Conservation (phyloP, 2,329 filamentous ascomycete species). For the Arthroderma uncinatum region DNA sequence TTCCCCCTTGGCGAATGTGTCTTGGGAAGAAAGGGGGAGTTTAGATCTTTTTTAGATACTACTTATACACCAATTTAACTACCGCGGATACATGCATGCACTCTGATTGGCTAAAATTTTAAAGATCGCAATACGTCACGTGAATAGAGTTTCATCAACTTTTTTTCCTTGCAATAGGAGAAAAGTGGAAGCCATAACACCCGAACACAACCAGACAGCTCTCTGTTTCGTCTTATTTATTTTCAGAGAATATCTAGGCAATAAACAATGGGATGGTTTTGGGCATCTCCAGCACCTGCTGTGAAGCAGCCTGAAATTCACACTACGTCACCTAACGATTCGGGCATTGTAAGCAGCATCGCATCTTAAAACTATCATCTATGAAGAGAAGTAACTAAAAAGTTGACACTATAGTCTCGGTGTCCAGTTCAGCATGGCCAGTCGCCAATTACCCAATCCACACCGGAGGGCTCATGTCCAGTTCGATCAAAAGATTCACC, state of each 20-base stretch:
- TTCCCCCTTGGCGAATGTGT: neutral
- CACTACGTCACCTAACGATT: neutral
- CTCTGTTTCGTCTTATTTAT: too few species aligned
- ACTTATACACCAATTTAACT: too few species aligned
- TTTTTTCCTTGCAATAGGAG: neutral
- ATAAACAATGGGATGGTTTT: conserved; percentile 58
- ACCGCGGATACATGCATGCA: neutral
- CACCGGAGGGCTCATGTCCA: conserved; percentile 33
- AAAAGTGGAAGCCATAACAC: neutral
- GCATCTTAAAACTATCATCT: conserved; percentile 10
- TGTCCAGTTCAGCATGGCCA: conserved; percentile 55
- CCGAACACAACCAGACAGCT: neutral
- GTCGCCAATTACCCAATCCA: conserved; percentile 20
- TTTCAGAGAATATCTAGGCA: neutral
- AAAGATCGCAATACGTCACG: neutral
- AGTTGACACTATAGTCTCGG: conserved; percentile 41
- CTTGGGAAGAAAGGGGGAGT: neutral
- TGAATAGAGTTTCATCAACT: neutral
- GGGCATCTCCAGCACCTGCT: conserved; percentile 47
- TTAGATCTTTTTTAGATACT: too few species aligned
- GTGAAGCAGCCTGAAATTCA: conserved; percentile 37
- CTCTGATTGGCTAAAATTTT: neutral
- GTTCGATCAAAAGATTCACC: conserved; percentile 40
- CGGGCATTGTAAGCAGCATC: neutral
- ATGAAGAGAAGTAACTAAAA: conserved; percentile 2